Evolutionary conservation across 768 basidiomycete genomes (phyloP), one percentile per base, ranked within the genome.

Genomic region (Xerocomellus chrysenteron): DNA sequence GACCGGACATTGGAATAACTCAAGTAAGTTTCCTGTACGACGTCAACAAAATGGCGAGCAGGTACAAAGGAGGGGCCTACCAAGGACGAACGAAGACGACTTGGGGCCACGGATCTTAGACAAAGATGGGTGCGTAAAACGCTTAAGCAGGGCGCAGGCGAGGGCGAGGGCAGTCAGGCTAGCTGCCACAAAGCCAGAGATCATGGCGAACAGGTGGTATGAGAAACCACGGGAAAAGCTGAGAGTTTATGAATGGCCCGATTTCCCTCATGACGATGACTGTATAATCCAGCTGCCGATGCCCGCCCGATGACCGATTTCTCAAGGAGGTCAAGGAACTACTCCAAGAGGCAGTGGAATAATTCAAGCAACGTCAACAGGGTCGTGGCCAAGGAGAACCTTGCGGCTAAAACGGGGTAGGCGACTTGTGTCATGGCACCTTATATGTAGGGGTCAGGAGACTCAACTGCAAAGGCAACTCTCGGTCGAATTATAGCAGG

Each of bases 1-100:
- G n/a, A 54, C 61, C 3, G 69, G 61, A 28, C 52, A 51, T 57
- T 66, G 73, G 35, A 62, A 68, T 16, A 73, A 9, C 19, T 75
- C 68, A 4, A 55, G 45, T 36, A 72, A 40, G 56, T 73, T 67
- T 12, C 72, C 72, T 73, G 47, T 3, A 14, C 9, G 19, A 52
- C 6, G 44, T 68, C 39, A 59, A 47, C 72, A 68, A 17, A 66
- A 70, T 70, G 50, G 45, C 1, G 17, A 24, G 28, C 14, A 43
- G 8, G 28, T 36, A 14, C 6, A 13, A 50, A n/a, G 56, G n/a
- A 19, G 19, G 14, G 14, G 24, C 40, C 14, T 54, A 50, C 67
- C 67, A n/a, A 56, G 45, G 37, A 66, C 1, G 26, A 70, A 68
- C 1, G 67, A 70, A 13, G 67, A 30, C 14, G 65, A 41, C 11